phyloP scores from a whole-genome alignment of 805 yeast genomes.

The Saccharomycopsis lassenensis region DNA sequence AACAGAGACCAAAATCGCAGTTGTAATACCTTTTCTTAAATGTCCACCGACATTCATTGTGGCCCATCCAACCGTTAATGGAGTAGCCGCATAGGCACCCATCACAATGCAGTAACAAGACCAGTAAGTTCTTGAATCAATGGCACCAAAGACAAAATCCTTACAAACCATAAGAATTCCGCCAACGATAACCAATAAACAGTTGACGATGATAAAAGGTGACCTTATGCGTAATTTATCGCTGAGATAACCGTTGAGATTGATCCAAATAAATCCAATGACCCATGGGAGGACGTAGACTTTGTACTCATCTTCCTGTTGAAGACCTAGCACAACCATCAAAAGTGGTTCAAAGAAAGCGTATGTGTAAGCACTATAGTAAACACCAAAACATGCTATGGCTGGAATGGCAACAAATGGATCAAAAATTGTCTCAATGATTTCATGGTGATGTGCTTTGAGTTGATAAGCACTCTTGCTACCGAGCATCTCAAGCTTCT shows the following conservation, averaged over 20 bases:
- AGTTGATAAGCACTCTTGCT: conserved; percentile 40
- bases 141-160: conserved; percentile 29
- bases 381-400: conserved; percentile 13
- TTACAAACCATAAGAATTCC: conserved; percentile 30
- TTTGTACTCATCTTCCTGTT: conserved; percentile 12
- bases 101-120: conserved; percentile 44
- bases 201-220: conserved; percentile 28
- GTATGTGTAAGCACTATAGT: conserved; percentile 15
- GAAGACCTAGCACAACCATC: conserved; percentile 6
- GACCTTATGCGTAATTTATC: conserved; percentile 39
- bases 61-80: conserved; percentile 55
- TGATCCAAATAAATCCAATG: conserved; percentile 11
- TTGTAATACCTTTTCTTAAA: conserved; percentile 46
- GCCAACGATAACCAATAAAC: conserved; percentile 38
- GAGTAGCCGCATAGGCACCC: conserved; percentile 62
- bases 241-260: conserved; percentile 9
- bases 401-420: conserved; percentile 15
- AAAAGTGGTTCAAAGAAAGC: conserved; percentile 17
- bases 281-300: conserved; percentile 16
- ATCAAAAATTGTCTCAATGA: conserved; percentile 25
- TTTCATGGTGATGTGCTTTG: conserved; percentile 32
- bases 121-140: conserved; percentile 37
- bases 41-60: conserved; percentile 33
- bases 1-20: conserved; percentile 54
- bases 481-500: conserved; percentile 45